phyloP scores from a whole-genome alignment of 176 grass and related monocot species.

The Hordeum vulgare region MorexV3_pseudomolecules_assembly NC_058523.1:322652475-322652974 shows the following conservation, averaged over 20 bases:
- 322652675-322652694: slow-evolving; percentile 60
- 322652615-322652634: slow-evolving; percentile 54
- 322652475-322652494: not conserved
- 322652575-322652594: not conserved
- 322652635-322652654: slow-evolving; percentile 66
- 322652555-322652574: not conserved
- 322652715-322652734: slow-evolving; percentile 79
- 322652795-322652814: slow-evolving; percentile 91
- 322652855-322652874: not conserved
- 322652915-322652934: not conserved
- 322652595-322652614: not conserved
- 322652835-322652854: slow-evolving; percentile 76
- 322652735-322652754: slow-evolving; percentile 58
- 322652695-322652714: slow-evolving; percentile 75
- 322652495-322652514: not conserved
- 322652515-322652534: not conserved
- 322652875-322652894: not conserved
- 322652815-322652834: slow-evolving; percentile 59
- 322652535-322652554: not conserved
- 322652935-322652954: slow-evolving; percentile 56
- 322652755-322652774: slow-evolving; percentile 57
- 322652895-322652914: not conserved
- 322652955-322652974: slow-evolving; percentile 82
- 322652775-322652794: slow-evolving; percentile 96
- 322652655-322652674: slow-evolving; percentile 63